Percentiles rank a stretch among this genome's conserved stretches.
These are phyloP conservation scores for Ceratobasidium sp. DNA, from an alignment of 1,284 basidiomycete species.

Conservation along the genomic window DNA sequence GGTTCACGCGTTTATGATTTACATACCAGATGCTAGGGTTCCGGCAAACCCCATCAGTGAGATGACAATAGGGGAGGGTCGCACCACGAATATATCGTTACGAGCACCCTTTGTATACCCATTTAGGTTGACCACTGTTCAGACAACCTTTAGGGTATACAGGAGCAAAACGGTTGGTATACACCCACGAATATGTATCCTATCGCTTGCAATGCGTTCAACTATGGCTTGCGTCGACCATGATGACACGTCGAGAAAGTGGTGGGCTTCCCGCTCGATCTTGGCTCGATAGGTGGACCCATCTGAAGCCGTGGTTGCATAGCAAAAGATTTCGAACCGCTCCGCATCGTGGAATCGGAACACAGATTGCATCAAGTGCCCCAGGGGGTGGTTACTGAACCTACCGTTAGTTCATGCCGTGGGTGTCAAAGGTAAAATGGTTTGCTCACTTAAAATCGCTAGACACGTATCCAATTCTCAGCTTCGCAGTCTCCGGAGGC, in stretches of 20 bases:
- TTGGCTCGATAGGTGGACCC: constrained; percentile 60
- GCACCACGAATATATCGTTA: constrained; percentile 67
- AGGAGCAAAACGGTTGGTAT: constrained; percentile 38
- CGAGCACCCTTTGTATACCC: constrained; percentile 71
- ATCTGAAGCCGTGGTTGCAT: constrained; percentile 64
- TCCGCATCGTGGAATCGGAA: constrained; percentile 61
- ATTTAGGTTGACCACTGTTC: constrained; percentile 62
- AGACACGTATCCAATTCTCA: constrained; percentile 67
- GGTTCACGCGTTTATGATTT: not conserved
- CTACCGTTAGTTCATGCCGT: constrained; percentile 31
- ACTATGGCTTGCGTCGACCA: constrained; percentile 58
- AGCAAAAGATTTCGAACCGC: constrained; percentile 61
- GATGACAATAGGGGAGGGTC: constrained; percentile 65
- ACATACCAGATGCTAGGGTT: constrained; percentile 59
- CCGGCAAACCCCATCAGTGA: constrained; percentile 67
- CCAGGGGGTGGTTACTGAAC: constrained; percentile 63
- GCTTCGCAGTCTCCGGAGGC: constrained; percentile 55
- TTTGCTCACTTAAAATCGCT: constrained; percentile 60
- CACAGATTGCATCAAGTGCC: constrained; percentile 68
- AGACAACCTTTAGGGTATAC: constrained; percentile 16
- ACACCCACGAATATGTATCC: constrained; percentile 61
- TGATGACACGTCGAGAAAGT: constrained; percentile 61
- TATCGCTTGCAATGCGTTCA: constrained; percentile 58
- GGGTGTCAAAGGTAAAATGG: not conserved
- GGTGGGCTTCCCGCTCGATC: constrained; percentile 59